Evolutionary conservation across 2,329 filamentous ascomycete species (phyloP), one percentile per base, ranked within the genome.

Genomic region (Fusarium piperis): DNA sequence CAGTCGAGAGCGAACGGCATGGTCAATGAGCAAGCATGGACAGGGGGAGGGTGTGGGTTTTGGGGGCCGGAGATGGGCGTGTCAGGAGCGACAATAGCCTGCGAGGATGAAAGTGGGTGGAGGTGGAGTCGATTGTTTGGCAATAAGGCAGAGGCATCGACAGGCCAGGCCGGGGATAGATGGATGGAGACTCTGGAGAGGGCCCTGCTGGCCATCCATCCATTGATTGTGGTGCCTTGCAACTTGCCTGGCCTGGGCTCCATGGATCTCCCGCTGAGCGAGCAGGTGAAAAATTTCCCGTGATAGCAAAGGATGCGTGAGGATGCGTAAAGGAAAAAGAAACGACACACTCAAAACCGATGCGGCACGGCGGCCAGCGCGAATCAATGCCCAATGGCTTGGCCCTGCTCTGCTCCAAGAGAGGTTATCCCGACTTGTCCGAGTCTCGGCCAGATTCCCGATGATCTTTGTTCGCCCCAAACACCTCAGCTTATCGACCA

Each of bases 71-170:
- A 71, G 62, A 70, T 20, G 36, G 60, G 59, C 36, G 65, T 68
- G 67, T 59, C 44, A 55, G 61, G 68, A 65, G 44, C 23, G 28
- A 48, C 16, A 52, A 51, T 20, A 32, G 28, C 6, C 8, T 28
- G 6, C 11, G 3, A 59, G 55, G 59, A 69, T 66, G 41, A 68
- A 67, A 69, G 68, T 65, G 64, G 66, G 67, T 55, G 65, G 58
- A 71, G 58, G 71, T 74, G 73, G 72, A 64, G 71, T 67, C 64
- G 51, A 66, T 61, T 48, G 74, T 74, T 76, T 76, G 70, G 64
- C 59, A 76, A 76, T 76, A 76, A 77, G 72, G 74, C 72, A 76
- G 58, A 75, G 69, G 46, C 59, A 75, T 76, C 70, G 65, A 77
- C 67, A 72, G 67, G 65, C 55, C 65, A 72, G 66, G 65, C 55